Base-by-base conservation (phyloP, 2,329 filamentous ascomycete genomes). In the Epichloe sibirici region DNA sequence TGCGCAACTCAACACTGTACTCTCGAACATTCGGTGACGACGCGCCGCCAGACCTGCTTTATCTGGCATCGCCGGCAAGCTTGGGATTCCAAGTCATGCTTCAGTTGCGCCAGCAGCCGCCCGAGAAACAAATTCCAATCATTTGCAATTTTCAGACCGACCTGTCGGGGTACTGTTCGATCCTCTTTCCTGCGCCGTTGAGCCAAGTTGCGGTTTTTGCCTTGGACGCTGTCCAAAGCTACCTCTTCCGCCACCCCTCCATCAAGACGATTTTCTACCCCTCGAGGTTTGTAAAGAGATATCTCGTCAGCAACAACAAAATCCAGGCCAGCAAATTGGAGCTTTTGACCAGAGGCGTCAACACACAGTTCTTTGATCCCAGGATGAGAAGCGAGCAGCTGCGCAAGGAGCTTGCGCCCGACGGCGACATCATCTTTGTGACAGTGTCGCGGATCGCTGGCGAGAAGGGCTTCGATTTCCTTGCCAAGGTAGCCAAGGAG, bases 71-170 rank as follows among this genome's bases (percentile, higher is more conserved):
- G 44, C 83, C 83, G 0, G 84, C 83, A 2, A 84, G 80, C 5
- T 69, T 86, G 3, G 83, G 84, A 4, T 87, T 87, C 59, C 83
- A 87, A 57, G 78, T 86, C 51, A 74, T 87, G 66, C 70, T 86
- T n/a, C 82, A 86, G 62, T 68, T 85, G 49, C 75, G 80, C 45
- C 82, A 85, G 57, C 73, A 85, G 51, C 69, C 72, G 13, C 64
- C 64, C 23, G 69, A 76, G 35, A 70, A 71, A 8, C 79, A 81
- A 43, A 75, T 82, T 1, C 78, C 78, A 2, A 70, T 85, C 2
- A 71, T 86, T 44, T 77, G 83, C 63, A 88, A 86, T 64, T 87
- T 86, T 57, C 83, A 87, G 65, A 88, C 83, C 1, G 83, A 87
- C 61, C 69, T 88, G 9, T 79, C 81, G 0, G 82, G 82, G 2